Evolutionary conservation across 2,329 filamentous ascomycete genomes (phyloP), one percentile per base, ranked within the genome.

Genomic region (Calonectria crousiana): DNA sequence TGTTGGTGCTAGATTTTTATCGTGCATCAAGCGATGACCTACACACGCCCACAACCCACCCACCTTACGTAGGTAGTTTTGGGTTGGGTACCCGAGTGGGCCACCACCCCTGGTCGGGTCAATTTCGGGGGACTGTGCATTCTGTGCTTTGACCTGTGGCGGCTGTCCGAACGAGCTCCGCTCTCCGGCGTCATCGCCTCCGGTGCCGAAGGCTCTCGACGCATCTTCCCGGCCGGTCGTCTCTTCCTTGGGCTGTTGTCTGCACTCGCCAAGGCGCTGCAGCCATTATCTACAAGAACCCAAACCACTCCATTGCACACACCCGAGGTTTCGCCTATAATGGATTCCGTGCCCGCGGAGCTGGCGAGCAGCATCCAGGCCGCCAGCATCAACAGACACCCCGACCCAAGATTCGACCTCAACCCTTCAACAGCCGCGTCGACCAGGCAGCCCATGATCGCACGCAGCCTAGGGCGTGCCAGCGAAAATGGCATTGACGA

Each of bases 301-400:
- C 28, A 26, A 38, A 13, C 6, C 8, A 6, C 41, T 20, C 32
- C 38, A 34, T 18, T 20, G 18, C 26, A 41, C 23, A 8, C n/a
- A 1, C 14, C 28, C 18, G 5, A 49, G 13, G 38, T 11, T n/a
- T 47, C 38, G 58, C 66, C 67, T 69, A 80, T 66, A 73, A 93
- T 93, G 41, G 85, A 86, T 34, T 89, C 90, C n/a, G 84, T 91
- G 23, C 89, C 92, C 32, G 85, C 92, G 30, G 92, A 97, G 82
- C 86, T 96, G 72, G 94, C 95, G 58, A 94, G 95, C 80, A 93
- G 93, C 41, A 87, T 98, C 77, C 96, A 98, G 84, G 92, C 94
- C 20, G 94, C 92, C 41, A 94, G 94, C 82, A 93, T 98, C 85
- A 93, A 95, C 76, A 90, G 87, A 60, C 82, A 92, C 67, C 95